Evolutionary conservation across 106 monocot species (phyloP).

Genomic region (Iris macrosiphon): DNA sequence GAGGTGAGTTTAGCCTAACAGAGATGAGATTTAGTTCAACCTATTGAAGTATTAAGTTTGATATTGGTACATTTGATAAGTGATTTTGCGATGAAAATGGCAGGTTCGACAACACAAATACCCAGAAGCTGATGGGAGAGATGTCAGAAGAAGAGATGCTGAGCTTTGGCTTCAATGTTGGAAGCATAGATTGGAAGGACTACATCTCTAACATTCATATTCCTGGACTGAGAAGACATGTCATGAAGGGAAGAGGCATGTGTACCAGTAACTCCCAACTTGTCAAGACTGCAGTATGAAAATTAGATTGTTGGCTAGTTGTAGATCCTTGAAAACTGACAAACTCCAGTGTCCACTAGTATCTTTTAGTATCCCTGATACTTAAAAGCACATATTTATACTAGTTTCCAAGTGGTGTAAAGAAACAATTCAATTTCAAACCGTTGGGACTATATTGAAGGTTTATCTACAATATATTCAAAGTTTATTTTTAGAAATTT

Average conservation of each 20-base stretch:
- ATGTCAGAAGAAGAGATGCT: constrained; percentile 66
- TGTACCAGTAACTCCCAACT: constrained; percentile 3
- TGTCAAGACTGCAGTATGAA: constrained; percentile 12
- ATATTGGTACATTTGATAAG: neutral
- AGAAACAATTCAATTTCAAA: no score
- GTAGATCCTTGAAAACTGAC: no score
- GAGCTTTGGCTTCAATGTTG: constrained; percentile 56
- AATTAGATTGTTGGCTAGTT: no score
- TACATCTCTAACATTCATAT: constrained; percentile 78
- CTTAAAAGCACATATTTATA: no score
- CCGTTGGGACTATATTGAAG: no score
- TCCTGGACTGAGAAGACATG: constrained; percentile 75
- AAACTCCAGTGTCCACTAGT: no score
- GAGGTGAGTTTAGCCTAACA: constrained; percentile 66
- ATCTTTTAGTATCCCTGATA: no score
- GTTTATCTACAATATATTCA: no score
- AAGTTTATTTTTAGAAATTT: no score
- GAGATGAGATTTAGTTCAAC: no score
- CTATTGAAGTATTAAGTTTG: neutral
- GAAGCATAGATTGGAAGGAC: constrained; percentile 53
- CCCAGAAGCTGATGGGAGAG: constrained; percentile 35
- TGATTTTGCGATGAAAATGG: no score
- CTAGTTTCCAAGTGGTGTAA: no score
- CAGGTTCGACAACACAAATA: constrained; percentile 37
- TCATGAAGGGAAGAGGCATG: constrained; percentile 68